Conservation (phyloP, 2,329 filamentous ascomycete species). For the Hypoxylon sp. region DNA sequence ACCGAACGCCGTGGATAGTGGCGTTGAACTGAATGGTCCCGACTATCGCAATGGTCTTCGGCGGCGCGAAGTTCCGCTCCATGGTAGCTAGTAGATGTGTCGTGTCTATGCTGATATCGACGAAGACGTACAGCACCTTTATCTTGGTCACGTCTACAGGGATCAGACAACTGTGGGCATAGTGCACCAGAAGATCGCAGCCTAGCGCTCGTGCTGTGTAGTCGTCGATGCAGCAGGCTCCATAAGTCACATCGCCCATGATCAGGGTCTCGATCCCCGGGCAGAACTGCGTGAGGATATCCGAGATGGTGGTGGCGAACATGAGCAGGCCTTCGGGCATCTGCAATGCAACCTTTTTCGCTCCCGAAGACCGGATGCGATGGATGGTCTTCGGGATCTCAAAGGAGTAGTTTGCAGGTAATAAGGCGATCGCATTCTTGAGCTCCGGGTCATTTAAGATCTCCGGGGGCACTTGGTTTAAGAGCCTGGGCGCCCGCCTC, state of each 20-base stretch:
- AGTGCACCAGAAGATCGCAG: constrained; percentile 95
- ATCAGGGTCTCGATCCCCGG: constrained; percentile 92
- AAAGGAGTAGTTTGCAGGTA: constrained; percentile 97
- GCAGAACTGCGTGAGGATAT: constrained; percentile 95
- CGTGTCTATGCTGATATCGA: constrained; percentile 96
- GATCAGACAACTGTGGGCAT: constrained; percentile 96
- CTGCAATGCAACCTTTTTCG: constrained; percentile 91
- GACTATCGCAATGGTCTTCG: constrained; percentile 91
- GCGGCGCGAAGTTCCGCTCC: constrained; percentile 86
- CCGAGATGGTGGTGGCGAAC: constrained; percentile 97
- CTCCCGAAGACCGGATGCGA: constrained; percentile 83
- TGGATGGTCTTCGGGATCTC: constrained; percentile 99
- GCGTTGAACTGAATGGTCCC: constrained; percentile 99
- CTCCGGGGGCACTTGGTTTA: constrained; percentile 91
- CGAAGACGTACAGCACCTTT: constrained; percentile 97
- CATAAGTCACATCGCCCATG: constrained; percentile 99
- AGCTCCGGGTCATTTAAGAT: constrained; percentile 89
- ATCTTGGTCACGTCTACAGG: constrained; percentile 97
- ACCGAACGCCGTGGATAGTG: constrained; percentile 88
- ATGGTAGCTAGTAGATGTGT: constrained; percentile 88
- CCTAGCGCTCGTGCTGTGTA: constrained; percentile 95
- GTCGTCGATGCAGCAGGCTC: constrained; percentile 98
- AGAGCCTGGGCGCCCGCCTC: constrained; percentile 79
- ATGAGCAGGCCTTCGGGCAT: constrained; percentile 96
- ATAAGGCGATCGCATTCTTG: constrained; percentile 86